Conservation (phyloP, 768 basidiomycete genomes). For the Tricholoma flavovirens region DNA sequence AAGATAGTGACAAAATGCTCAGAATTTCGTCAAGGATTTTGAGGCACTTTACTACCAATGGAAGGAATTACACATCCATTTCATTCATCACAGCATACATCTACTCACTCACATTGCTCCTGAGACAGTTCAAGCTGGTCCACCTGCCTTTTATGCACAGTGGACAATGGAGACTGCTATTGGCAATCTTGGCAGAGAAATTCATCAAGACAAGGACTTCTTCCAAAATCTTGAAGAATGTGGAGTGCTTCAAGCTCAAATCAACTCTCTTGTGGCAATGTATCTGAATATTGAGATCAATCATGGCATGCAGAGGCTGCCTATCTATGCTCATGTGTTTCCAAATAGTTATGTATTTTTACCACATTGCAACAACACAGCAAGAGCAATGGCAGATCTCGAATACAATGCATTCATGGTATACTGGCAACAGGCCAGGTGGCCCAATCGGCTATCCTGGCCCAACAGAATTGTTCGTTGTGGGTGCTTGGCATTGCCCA, state of each 20-base stretch:
- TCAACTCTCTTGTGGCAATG: constrained; percentile 1
- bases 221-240: constrained; percentile 8
- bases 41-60: constrained; percentile 1
- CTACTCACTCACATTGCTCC: too few species aligned
- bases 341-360: neutral
- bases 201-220: constrained; percentile 9
- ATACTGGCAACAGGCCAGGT: neutral
- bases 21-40: neutral
- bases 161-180: too few species aligned
- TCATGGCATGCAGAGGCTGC: neutral
- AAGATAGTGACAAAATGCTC: neutral
- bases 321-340: neutral
- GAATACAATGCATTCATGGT: neutral
- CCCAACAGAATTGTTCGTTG: constrained; percentile 6
- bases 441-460: constrained; percentile 2
- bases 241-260: constrained; percentile 1
- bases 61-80: neutral
- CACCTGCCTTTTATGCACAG: too few species aligned
- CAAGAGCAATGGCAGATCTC: neutral
- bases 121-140: constrained; percentile 11
- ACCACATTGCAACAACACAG: neutral
- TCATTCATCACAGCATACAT: neutral
- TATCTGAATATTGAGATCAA: neutral
- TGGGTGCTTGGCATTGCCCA: constrained; percentile 19
- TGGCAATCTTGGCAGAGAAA: constrained; percentile 9